Base-by-base conservation (phyloP, 768 basidiomycete genomes). In the Scleroderma bovista region DNA sequence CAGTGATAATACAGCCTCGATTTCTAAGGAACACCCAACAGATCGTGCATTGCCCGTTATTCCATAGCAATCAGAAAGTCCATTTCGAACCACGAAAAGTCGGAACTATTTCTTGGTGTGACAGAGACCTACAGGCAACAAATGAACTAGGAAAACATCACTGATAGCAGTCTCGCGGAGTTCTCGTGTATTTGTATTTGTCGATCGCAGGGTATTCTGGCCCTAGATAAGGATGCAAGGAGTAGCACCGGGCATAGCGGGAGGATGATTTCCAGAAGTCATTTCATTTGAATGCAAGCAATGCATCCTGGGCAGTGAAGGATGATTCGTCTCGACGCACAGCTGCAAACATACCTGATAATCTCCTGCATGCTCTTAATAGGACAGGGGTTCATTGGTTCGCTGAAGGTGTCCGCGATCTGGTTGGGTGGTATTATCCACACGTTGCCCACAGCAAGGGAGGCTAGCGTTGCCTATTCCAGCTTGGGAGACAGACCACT, bases 401-500 rank as follows among this genome's bases (percentile, higher is more conserved):
- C n/a, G n/a, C 44, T 45, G 6, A 8, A n/a, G 41, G 41, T 20
- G 15, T 19, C 22, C 6, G 38, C 50, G 47, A 48, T 50, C 49
- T 43, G 44, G 9, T 4, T 29, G 9, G 26, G 26, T 29, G 26
- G 26, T 9, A 29, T n/a, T n/a, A n/a, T 52, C 50, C 17, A 51
- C 44, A 53, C 38, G 31, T 48, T 37, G 44, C 19, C 44, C 49
- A 52, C 53, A 53, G 50, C 38, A 54, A 53, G 17, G 41, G 44
- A 50, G 39, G 22, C 39, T 40, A 40, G 34, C 34, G 5, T n/a
- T 36, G 34, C 34, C 13, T 3, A 36, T 29, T 29, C 48, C 41
- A 33, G 34, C 50, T 59, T 19, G 53, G 51, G 45, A 17, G 51
- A 48, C 49, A 26, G 48, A 47, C 53, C 51, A 66, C 56, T 43